Percentiles rank a stretch among this genome's conserved stretches.
Evolutionary conservation across 768 basidiomycete species (phyloP).

Genomic region (Lentinula sp.): DNA sequence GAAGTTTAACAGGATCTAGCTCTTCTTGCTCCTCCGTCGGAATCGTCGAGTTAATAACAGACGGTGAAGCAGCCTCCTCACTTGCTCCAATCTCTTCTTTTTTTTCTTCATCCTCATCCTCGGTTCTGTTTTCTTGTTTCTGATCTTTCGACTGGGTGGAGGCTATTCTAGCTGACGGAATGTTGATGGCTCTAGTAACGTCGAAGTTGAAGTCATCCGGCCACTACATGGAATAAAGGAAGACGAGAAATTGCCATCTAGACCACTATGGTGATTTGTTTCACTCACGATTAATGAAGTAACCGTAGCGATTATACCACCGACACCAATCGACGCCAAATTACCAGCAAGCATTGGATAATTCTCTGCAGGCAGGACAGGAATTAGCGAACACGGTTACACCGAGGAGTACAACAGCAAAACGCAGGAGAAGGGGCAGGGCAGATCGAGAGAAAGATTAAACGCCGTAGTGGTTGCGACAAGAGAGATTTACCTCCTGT

Average conservation of each 20-base stretch:
- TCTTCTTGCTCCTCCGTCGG: slow-evolving; percentile 42
- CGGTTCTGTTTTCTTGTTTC: slow-evolving; percentile 16
- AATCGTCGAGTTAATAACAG: slow-evolving; percentile 30
- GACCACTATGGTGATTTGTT: background rate
- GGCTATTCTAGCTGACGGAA: slow-evolving; percentile 8
- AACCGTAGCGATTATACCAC: slow-evolving; percentile 66
- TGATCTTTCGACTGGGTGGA: slow-evolving; percentile 6
- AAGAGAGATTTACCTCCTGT: background rate
- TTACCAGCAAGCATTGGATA: slow-evolving; percentile 83
- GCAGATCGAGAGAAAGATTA: background rate
- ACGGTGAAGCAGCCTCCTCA: slow-evolving; percentile 14
- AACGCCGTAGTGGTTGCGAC: background rate
- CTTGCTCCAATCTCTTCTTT: slow-evolving; percentile 26
- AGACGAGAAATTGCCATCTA: background rate
- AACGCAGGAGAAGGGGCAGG: background rate
- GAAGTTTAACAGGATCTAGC: slow-evolving; percentile 56
- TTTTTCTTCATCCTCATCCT: slow-evolving; percentile 29
- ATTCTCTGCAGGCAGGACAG: slow-evolving; percentile 39
- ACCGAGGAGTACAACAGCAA: background rate
- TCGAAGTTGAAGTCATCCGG: slow-evolving; percentile 83
- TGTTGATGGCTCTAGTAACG: slow-evolving; percentile 73
- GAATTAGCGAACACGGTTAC: slow-evolving; percentile 5
- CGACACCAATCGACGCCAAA: slow-evolving; percentile 76
- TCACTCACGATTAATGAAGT: slow-evolving; percentile 56
- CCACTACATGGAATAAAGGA: slow-evolving; percentile 33